These are phyloP conservation scores for Cucumis sativus DNA, from an alignment of 306 rosid genomes.

Conservation along the genomic window DNA sequence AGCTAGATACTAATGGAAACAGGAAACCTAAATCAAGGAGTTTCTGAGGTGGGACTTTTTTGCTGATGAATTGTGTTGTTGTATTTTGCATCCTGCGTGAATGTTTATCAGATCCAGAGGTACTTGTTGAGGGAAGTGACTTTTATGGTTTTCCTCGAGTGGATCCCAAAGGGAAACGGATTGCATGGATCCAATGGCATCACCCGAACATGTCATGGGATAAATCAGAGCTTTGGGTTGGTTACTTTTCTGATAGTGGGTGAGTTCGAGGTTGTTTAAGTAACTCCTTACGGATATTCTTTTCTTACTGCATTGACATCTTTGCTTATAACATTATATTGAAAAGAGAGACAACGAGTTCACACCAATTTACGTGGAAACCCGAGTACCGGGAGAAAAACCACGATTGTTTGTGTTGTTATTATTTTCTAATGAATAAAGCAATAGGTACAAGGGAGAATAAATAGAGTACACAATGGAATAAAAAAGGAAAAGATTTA, in stretches of 20 bases:
- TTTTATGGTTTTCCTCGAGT: slow-evolving; percentile 85
- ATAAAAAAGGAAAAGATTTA: too few species aligned
- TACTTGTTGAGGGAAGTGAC: slow-evolving; percentile 58
- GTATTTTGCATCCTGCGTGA: neutral
- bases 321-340: neutral
- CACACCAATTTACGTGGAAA: too few species aligned
- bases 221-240: slow-evolving; percentile 82
- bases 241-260: slow-evolving; percentile 74
- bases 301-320: neutral
- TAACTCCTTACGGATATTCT: neutral
- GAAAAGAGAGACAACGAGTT: too few species aligned
- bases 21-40: neutral
- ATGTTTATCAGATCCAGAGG: slow-evolving; percentile 44
- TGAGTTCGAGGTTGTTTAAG: slow-evolving; percentile 16
- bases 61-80: slow-evolving; percentile 3
- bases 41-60: neutral
- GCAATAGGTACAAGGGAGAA: too few species aligned
- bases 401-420: too few species aligned
- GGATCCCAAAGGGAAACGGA: slow-evolving; percentile 43
- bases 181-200: slow-evolving; percentile 32
- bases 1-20: neutral
- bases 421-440: too few species aligned
- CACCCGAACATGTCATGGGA: slow-evolving; percentile 97
- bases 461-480: too few species aligned
- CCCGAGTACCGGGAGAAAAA: too few species aligned